Base-by-base conservation (phyloP, 2,329 filamentous ascomycete genomes). In the Epicoccum nigrum region DNA sequence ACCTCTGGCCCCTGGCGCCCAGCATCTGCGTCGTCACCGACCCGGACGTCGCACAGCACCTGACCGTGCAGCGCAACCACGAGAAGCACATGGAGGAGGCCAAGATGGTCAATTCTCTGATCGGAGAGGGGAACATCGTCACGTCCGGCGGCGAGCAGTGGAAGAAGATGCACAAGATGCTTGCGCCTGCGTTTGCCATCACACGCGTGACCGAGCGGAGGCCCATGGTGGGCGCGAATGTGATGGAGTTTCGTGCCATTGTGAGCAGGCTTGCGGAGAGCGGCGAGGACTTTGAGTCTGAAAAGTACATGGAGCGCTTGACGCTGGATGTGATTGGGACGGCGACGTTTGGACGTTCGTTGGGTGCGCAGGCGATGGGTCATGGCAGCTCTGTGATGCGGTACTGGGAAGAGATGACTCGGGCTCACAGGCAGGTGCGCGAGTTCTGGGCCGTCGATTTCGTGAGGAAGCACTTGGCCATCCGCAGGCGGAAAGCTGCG, bases 1-100 rank as follows among this genome's bases (percentile, higher is more conserved):
- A 80, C 52, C 48, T 75, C 2, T 80, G 77, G 76, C 78, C 78
- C 0, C 32, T 75, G 6, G 67, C 64, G 2, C 62, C 59, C 5
- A 44, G 49, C 13, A 58, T 65, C 11, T 28, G 67, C n/a, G 60
- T 76, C 8, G 67, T 77, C 2, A 67, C 69, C 16, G 69, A 75
- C 44, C 68, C 73, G 5, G 70, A 75, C n/a, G 54, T 75, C 28
- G 64, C 71, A 8, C 59, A 71, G 3, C 63, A 79, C 20, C 58
- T 78, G 40, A 75, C 72, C 1, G 65, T 71, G 11, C 31, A 59
- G 16, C 63, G 66, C 15, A 68, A 65, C 17, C 62, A 70, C 30
- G 68, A 68, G 15, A 74, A 74, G 38, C 70, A 73, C 45, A 28
- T 42, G 12, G 52, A 21, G 1, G 56, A 64, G n/a, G 34, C 37